Percentiles rank a stretch among this genome's conserved stretches.
These are phyloP conservation scores for Acephala macrosclerotiorum DNA, from an alignment of 2,329 filamentous ascomycete genomes.

Conservation along the genomic window DNA sequence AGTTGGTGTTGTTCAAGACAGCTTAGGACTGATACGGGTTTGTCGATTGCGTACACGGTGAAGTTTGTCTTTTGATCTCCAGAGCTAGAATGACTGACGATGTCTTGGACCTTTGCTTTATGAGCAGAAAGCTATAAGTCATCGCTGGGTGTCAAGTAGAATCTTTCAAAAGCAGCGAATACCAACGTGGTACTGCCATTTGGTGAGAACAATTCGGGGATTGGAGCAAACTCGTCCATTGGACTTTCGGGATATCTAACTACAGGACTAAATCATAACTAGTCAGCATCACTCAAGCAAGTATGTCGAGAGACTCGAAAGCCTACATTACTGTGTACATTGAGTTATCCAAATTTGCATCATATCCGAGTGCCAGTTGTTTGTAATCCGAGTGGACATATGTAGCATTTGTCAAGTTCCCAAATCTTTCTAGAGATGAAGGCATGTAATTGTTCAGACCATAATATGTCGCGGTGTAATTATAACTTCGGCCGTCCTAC, in stretches of 20 bases:
- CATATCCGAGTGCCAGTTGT: background rate
- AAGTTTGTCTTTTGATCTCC: background rate
- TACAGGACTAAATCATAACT: background rate
- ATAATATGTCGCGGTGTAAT: background rate
- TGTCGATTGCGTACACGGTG: background rate
- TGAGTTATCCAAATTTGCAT: background rate
- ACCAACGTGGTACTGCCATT: background rate
- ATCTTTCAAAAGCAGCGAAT: background rate
- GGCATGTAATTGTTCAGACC: background rate
- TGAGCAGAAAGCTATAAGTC: constrained; percentile 7
- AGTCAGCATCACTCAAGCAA: background rate
- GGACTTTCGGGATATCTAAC: background rate
- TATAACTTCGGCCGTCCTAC: background rate
- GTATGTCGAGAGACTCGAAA: background rate
- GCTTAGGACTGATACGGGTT: background rate
- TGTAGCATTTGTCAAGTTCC: background rate
- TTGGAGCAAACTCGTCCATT: background rate
- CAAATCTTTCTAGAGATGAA: background rate
- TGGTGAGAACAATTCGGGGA: background rate
- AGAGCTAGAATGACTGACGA: background rate
- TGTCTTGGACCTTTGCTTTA: background rate
- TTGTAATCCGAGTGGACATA: background rate
- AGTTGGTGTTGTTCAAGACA: background rate
- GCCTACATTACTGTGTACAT: background rate
- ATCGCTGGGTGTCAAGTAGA: background rate